Evolutionary conservation across 2,329 filamentous ascomycete species (phyloP).

Genomic region (Geoglossum cookeanum): DNA sequence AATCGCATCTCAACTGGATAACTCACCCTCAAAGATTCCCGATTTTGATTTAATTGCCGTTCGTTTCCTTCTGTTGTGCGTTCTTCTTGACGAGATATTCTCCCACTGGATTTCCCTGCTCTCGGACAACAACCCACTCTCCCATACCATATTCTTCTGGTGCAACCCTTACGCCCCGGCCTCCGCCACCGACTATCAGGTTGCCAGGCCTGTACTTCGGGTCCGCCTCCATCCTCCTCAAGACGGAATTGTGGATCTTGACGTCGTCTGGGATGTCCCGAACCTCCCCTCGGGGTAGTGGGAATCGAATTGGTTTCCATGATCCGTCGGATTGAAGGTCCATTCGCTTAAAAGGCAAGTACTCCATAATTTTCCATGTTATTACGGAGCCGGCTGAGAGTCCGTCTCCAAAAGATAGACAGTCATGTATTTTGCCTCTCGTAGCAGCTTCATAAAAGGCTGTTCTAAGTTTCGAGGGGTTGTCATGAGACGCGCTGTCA

Average conservation of each 20-base stretch:
- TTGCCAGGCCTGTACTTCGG: constrained; percentile 55
- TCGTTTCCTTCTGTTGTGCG: neutral
- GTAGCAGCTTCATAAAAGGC: constrained; percentile 38
- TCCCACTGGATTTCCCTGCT: constrained; percentile 46
- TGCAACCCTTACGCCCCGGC: constrained; percentile 44
- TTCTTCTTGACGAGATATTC: constrained; percentile 41
- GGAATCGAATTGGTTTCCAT: constrained; percentile 69
- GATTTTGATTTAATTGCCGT: too few species aligned
- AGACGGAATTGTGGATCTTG: constrained; percentile 53
- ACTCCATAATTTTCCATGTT: constrained; percentile 64
- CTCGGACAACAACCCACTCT: constrained; percentile 47
- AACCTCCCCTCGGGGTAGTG: constrained; percentile 56
- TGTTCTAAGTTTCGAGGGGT: constrained; percentile 29
- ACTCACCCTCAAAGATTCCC: too few species aligned
- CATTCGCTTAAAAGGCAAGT: constrained; percentile 64
- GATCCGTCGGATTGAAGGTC: constrained; percentile 52
- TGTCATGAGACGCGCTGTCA: constrained; percentile 8
- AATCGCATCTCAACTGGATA: too few species aligned
- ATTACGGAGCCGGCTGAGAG: constrained; percentile 35
- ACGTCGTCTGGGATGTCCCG: constrained; percentile 55
- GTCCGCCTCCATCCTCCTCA: constrained; percentile 48
- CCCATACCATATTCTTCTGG: constrained; percentile 46
- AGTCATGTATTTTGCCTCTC: constrained; percentile 46
- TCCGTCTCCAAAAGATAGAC: constrained; percentile 44
- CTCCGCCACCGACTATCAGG: constrained; percentile 60